A percentile compares a stretch with the other conserved stretches of the same genome.
Evolutionary conservation across 116 monocot genomes (phyloP).

Genomic region (Iris pallida): DNA sequence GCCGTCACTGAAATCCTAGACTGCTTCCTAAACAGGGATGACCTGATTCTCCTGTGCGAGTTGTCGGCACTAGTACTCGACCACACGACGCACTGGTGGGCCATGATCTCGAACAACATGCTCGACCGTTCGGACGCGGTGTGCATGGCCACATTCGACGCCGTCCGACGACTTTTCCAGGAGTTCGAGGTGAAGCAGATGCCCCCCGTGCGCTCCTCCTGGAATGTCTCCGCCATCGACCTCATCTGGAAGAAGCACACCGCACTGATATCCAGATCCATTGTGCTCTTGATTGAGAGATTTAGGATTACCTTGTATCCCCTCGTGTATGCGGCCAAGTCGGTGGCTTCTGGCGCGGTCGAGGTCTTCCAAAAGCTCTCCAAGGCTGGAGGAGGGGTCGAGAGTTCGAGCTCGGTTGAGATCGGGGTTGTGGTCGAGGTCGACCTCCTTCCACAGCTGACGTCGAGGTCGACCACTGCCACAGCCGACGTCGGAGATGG

Average conservation of each 20-base stretch:
- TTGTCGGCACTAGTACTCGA: too few species aligned
- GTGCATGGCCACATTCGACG: constrained; percentile 66
- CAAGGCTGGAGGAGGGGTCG: too few species aligned
- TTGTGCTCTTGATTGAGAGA: constrained; percentile 79
- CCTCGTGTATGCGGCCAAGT: constrained; percentile 78
- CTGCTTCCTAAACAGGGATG: constrained; percentile 84
- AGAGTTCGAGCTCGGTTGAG: too few species aligned
- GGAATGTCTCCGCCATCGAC: constrained; percentile 75
- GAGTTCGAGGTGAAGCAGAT: constrained; percentile 90
- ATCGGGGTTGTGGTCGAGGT: too few species aligned
- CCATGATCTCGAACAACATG: constrained; percentile 44
- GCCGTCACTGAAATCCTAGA: constrained; percentile 70
- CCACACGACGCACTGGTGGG: constrained; percentile 25
- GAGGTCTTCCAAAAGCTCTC: constrained; percentile 77
- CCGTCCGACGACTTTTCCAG: constrained; percentile 72
- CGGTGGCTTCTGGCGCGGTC: constrained; percentile 74
- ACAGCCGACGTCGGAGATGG: too few species aligned
- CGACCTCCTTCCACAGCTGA: too few species aligned
- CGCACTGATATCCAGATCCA: constrained; percentile 70
- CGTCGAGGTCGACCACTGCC: too few species aligned
- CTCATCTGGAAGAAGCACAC: constrained; percentile 75
- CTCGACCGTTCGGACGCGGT: constrained; percentile 85
- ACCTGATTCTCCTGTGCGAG: constrained; percentile 79
- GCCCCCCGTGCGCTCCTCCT: constrained; percentile 84
- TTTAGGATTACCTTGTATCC: constrained; percentile 77